phyloP scores from a whole-genome alignment of 2,329 filamentous ascomycete species.

The Aspergillus sojae region DNA sequence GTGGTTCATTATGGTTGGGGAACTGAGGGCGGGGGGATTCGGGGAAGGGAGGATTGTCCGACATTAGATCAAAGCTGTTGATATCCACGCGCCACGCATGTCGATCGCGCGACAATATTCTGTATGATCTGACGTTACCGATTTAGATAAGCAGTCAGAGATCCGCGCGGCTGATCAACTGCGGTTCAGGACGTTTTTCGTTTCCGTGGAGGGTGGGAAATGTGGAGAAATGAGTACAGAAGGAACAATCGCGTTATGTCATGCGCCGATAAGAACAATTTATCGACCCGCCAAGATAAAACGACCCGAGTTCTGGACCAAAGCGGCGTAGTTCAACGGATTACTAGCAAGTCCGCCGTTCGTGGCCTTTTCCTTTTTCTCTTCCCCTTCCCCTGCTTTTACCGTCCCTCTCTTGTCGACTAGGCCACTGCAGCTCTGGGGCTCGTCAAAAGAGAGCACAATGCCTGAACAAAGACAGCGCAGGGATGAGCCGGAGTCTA shows the following conservation, averaged over 20 bases:
- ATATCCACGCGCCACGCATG: constrained; percentile 23
- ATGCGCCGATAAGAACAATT: not conserved
- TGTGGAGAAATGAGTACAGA: not conserved
- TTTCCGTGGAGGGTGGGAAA: not conserved
- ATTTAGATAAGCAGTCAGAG: not conserved
- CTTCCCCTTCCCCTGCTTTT: not conserved
- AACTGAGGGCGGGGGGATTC: constrained; percentile 51
- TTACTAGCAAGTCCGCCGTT: constrained; percentile 8
- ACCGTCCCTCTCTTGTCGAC: not conserved
- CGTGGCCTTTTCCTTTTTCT: constrained; percentile 21
- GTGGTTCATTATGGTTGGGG: constrained; percentile 66
- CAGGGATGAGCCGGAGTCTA: constrained; percentile 36
- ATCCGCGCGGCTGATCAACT: not conserved
- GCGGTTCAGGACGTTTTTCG: not conserved
- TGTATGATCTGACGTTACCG: not conserved
- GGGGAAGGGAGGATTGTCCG: constrained; percentile 37
- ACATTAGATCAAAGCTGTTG: constrained; percentile 32
- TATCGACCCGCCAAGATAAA: constrained; percentile 8
- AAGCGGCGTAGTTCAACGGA: constrained; percentile 9
- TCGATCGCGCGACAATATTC: constrained; percentile 29
- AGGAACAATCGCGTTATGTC: not conserved
- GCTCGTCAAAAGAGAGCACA: constrained; percentile 19
- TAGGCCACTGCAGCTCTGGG: not conserved
- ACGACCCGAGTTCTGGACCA: constrained; percentile 12
- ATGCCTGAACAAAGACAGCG: constrained; percentile 46